Base-by-base conservation (phyloP, 2,329 filamentous ascomycete genomes). In the Aschersonia sp. region DNA sequence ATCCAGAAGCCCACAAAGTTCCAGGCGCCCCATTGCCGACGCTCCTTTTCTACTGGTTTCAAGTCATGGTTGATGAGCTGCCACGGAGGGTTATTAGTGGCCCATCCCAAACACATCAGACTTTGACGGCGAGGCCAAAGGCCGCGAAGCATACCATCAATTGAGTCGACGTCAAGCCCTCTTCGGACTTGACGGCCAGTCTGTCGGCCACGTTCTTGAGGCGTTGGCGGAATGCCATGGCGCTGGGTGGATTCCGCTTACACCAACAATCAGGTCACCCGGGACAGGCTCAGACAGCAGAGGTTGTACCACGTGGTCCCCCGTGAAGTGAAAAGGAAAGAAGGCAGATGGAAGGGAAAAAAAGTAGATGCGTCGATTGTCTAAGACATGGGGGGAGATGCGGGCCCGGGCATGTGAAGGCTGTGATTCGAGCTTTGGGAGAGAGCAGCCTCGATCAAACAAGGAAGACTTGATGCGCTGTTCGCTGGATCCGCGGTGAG, bases 1-100 rank as follows among this genome's bases (percentile, higher is more conserved):
- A 92, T 76, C 86, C 86, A 90, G 61, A 92, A 92, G 11, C 79
- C 84, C 41, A 94, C 83, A 60, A 88, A 95, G 64, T 94, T 94
- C 79, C 84, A 87, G 32, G 83, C 69, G 14, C 81, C 80, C 88
- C 89, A 95, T 74, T 86, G 78, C 47, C 89, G 79, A 49, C 87
- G 78, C 53, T 77, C 79, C 12, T 79, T 80, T 60, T 94, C 87
- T 46, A 95, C 87, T 58, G 79, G 71, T 61, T 87, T 88, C 53
- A 92, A 71, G 65, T 92, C 86, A 62, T 86, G 67, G 63, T 95
- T 95, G 54, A 79, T 85, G 60, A 95, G 75, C 77, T 79, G 59
- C 22, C 10, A 32, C 30, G 31, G 40, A 31, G 22, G 1, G 37
- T 35, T 5, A 12, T 12, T 5, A n/a, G 40, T 37, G 8, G 45